phyloP scores from a whole-genome alignment of 2,329 filamentous ascomycete species.

The Cryphonectria parasitica region DNA sequence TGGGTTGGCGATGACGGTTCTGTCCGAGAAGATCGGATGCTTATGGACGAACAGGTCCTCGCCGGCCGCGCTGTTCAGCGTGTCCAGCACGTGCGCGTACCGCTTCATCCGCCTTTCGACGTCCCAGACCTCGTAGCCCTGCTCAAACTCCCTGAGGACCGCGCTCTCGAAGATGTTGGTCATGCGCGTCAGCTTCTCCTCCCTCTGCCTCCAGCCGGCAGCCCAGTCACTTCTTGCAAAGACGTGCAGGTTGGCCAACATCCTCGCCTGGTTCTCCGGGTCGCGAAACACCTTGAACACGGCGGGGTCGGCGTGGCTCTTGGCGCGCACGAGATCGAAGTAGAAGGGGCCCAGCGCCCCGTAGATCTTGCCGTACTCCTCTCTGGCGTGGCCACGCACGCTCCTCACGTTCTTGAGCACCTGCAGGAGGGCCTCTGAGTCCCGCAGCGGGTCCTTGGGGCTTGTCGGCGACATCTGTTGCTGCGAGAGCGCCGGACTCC shows the following conservation, averaged over 20 bases:
- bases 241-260: slow-evolving; percentile 77
- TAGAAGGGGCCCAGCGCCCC: slow-evolving; percentile 89
- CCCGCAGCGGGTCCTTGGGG: slow-evolving; percentile 52
- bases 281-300: slow-evolving; percentile 87
- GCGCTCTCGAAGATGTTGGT: slow-evolving; percentile 86
- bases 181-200: slow-evolving; percentile 75
- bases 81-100: slow-evolving; percentile 84
- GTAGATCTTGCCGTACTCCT: slow-evolving; percentile 91
- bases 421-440: slow-evolving; percentile 67
- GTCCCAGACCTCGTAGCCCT: slow-evolving; percentile 87
- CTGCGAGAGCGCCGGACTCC: slow-evolving; percentile 30
- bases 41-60: slow-evolving; percentile 88
- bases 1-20: slow-evolving; percentile 71
- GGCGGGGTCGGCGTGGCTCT: slow-evolving; percentile 76
- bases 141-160: slow-evolving; percentile 88
- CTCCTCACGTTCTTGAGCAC: slow-evolving; percentile 75
- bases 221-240: slow-evolving; percentile 85
- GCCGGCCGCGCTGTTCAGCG: slow-evolving; percentile 76
- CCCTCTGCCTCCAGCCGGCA: slow-evolving; percentile 71
- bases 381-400: slow-evolving; percentile 79
- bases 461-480: slow-evolving; percentile 35
- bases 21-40: slow-evolving; percentile 79
- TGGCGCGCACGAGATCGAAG: slow-evolving; percentile 73
- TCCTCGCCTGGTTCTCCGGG: slow-evolving; percentile 87
- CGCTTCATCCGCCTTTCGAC: slow-evolving; percentile 85